Percentiles rank a stretch among this genome's conserved stretches.
Conservation (phyloP, 371 early-diverging fungal species). For the Funneliformis caledonium region DNA sequence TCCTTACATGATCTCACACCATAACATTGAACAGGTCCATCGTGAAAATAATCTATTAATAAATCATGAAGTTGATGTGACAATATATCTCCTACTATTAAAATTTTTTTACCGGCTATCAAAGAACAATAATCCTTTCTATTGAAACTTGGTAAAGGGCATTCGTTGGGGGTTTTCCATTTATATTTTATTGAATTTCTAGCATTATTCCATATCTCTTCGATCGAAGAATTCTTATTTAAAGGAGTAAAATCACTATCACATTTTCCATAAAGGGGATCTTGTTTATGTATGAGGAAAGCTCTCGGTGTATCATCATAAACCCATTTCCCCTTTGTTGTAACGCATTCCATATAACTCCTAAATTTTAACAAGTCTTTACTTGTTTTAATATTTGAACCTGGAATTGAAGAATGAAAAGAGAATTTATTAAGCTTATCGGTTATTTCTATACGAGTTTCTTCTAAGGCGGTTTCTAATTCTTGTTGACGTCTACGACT, state of each 20-base stretch:
- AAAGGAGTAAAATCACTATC: slow-evolving; percentile 44
- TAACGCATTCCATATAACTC: slow-evolving; percentile 44
- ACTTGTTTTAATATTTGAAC: background rate
- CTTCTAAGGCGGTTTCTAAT: background rate
- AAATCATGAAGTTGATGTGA: slow-evolving; percentile 64
- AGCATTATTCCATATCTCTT: slow-evolving; percentile 23
- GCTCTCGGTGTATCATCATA: slow-evolving; percentile 29
- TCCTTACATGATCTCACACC: slow-evolving; percentile 60
- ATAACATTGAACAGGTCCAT: slow-evolving; percentile 57
- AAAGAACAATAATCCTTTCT: slow-evolving; percentile 48
- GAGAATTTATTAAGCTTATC: slow-evolving; percentile 16
- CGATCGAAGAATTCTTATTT: background rate
- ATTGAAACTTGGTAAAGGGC: slow-evolving; percentile 38
- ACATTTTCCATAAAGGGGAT: slow-evolving; percentile 51
- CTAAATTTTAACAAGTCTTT: slow-evolving; percentile 34
- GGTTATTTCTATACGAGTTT: slow-evolving; percentile 5
- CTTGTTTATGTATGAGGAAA: slow-evolving; percentile 51
- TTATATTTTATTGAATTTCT: slow-evolving; percentile 47
- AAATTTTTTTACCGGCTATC: slow-evolving; percentile 49
- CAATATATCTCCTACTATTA: slow-evolving; percentile 61
- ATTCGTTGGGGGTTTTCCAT: slow-evolving; percentile 43
- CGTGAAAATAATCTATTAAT: slow-evolving; percentile 54
- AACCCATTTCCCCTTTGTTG: slow-evolving; percentile 45
- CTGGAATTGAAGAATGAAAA: background rate
- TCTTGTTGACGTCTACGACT: background rate